Conservation (phyloP, 2,329 filamentous ascomycete genomes). For the Scytalidium sp. region DNA sequence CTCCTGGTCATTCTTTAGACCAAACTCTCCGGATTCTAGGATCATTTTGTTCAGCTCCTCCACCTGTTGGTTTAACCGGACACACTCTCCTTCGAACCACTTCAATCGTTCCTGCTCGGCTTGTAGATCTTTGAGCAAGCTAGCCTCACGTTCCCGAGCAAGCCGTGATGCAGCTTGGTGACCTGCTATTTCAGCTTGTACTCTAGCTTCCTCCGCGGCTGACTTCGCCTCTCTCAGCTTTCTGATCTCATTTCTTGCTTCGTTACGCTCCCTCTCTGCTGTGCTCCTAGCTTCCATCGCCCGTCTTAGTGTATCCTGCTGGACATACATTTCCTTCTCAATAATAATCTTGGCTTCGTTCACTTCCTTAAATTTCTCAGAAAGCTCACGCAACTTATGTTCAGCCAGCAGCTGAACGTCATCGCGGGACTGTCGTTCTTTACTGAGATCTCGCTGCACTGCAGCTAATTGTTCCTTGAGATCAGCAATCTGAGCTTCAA, state of each 20-base stretch:
- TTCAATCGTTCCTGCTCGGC: conserved; percentile 72
- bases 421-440: conserved; percentile 88
- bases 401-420: conserved; percentile 89
- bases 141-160: conserved; percentile 76
- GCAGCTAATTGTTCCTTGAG: conserved; percentile 83
- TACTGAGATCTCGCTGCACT: conserved; percentile 82
- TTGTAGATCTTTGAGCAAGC: conserved; percentile 76
- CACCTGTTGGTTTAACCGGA: conserved; percentile 73
- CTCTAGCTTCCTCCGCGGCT: conserved; percentile 78
- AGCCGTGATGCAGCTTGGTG: conserved; percentile 76
- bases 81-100: conserved; percentile 77
- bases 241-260: conserved; percentile 82
- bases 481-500: conserved; percentile 84
- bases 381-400: conserved; percentile 78
- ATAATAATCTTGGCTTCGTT: conserved; percentile 97
- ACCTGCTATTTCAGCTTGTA: conserved; percentile 76
- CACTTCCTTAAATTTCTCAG: conserved; percentile 79
- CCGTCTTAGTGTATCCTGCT: conserved; percentile 86
- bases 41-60: conserved; percentile 86
- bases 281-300: conserved; percentile 77
- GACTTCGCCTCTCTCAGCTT: conserved; percentile 79
- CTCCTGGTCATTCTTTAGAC: conserved; percentile 84
- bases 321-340: conserved; percentile 94
- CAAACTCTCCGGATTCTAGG: conserved; percentile 84
- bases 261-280: conserved; percentile 84